Percentiles rank a stretch among this genome's conserved stretches.
Conservation (phyloP, 805 yeast species). For the Metschnikowia henanensis region DNA sequence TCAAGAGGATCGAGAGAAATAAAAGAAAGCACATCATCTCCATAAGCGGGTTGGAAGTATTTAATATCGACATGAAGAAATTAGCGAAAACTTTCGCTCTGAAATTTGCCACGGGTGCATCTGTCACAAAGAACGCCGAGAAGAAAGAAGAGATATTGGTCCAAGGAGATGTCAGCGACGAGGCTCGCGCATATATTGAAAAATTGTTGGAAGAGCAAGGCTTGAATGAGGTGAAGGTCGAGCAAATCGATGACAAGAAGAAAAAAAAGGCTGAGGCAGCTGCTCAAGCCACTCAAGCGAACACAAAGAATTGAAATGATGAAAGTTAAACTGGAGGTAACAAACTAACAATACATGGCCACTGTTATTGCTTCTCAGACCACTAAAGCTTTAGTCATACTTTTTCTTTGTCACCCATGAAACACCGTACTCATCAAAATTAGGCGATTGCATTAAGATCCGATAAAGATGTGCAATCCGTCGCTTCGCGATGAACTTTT, state of each 20-base stretch:
- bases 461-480: slow-evolving; percentile 21
- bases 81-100: slow-evolving; percentile 90
- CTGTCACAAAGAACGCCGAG: slow-evolving; percentile 86
- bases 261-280: slow-evolving; percentile 47
- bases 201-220: slow-evolving; percentile 79
- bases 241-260: slow-evolving; percentile 79
- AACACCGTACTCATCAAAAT: slow-evolving; percentile 19
- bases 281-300: slow-evolving; percentile 12
- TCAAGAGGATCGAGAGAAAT: slow-evolving; percentile 87
- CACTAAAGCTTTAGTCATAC: slow-evolving; percentile 12
- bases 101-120: slow-evolving; percentile 94
- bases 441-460: slow-evolving; percentile 17
- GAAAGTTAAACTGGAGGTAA: too few species aligned
- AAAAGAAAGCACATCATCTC: slow-evolving; percentile 86
- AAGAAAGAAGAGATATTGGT: slow-evolving; percentile 89
- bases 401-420: slow-evolving; percentile 20
- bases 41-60: slow-evolving; percentile 83
- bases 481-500: slow-evolving; percentile 22
- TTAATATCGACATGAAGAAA: slow-evolving; percentile 87
- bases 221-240: slow-evolving; percentile 82
- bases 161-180: slow-evolving; percentile 95
- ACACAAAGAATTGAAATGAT: slow-evolving; percentile 1
- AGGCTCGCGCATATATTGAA: slow-evolving; percentile 74
- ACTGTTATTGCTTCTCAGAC: neutral
- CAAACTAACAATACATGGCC: too few species aligned